These are phyloP conservation scores for Penicillium sp. DNA, from an alignment of 2,329 filamentous ascomycete species.

Conservation along the genomic window DNA sequence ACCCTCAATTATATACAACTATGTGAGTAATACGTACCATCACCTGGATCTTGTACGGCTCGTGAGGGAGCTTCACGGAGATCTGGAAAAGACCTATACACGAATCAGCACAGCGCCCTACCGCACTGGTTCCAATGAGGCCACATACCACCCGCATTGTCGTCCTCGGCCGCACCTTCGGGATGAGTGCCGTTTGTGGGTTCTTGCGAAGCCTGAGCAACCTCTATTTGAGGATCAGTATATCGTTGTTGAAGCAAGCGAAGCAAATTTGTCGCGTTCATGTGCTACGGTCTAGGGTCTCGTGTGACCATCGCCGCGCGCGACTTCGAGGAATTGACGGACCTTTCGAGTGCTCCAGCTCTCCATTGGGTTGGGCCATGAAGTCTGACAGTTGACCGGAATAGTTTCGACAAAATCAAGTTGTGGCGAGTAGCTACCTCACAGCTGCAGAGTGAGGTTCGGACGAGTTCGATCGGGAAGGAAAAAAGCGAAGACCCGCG, in stretches of 20 bases:
- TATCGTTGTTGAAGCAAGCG: background rate
- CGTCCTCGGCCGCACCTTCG: conserved; percentile 39
- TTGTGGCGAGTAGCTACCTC: conserved; percentile 24
- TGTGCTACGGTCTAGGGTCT: conserved; percentile 12
- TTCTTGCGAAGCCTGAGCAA: conserved; percentile 32
- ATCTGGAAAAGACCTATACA: conserved; percentile 64
- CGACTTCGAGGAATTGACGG: conserved; percentile 13
- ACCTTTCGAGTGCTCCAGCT: conserved; percentile 46
- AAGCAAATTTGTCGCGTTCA: conserved; percentile 4
- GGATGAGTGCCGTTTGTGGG: conserved; percentile 38
- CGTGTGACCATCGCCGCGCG: conserved; percentile 8
- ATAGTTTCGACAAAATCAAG: conserved; percentile 23
- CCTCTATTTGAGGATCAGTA: conserved; percentile 31
- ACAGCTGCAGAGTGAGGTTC: conserved; percentile 18
- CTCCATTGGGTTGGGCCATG: conserved; percentile 46
- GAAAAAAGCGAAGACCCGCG: conserved; percentile 24
- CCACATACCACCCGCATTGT: conserved; percentile 40
- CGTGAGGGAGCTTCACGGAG: conserved; percentile 78
- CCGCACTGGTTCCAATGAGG: background rate
- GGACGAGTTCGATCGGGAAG: conserved; percentile 19
- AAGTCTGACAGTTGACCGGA: conserved; percentile 21
- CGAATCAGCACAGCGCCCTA: conserved; percentile 15
- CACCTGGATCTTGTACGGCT: conserved; percentile 76
- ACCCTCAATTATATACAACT: conserved; percentile 9
- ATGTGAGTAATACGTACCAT: conserved; percentile 63